These are phyloP conservation scores for Quercus wislizeni DNA, from an alignment of 306 rosid species.

Conservation along the genomic window DNA sequence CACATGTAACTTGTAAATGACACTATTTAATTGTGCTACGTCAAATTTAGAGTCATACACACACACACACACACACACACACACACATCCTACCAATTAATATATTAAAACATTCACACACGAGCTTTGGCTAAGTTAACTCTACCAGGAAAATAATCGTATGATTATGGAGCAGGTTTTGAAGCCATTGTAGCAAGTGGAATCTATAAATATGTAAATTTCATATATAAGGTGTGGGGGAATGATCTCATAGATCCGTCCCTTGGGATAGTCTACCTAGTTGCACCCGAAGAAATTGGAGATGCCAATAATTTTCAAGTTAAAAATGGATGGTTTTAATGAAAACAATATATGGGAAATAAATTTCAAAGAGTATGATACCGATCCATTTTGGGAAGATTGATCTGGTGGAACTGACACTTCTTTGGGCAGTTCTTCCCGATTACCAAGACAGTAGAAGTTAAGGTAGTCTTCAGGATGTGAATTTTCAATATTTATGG, in stretches of 20 bases:
- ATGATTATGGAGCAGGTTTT: too few relatives aligned
- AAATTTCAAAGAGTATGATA: constrained; percentile 20
- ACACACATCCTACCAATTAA: too few relatives aligned
- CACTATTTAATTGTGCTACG: too few relatives aligned
- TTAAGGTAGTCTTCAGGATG: constrained; percentile 82
- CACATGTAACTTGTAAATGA: too few relatives aligned
- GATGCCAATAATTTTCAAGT: not conserved
- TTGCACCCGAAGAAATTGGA: not conserved
- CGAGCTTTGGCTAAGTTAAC: too few relatives aligned
- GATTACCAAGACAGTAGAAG: constrained; percentile 82
- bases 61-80: too few relatives aligned
- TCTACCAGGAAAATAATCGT: too few relatives aligned
- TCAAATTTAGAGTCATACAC: too few relatives aligned
- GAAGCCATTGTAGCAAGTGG: too few relatives aligned
- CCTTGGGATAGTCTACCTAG: not conserved
- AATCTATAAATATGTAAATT: not conserved
- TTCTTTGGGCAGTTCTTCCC: constrained; percentile 44
- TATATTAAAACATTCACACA: too few relatives aligned
- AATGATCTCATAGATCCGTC: not conserved
- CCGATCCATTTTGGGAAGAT: constrained; percentile 38
- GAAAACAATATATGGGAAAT: not conserved
- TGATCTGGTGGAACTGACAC: constrained; percentile 18
- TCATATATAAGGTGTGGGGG: too few relatives aligned
- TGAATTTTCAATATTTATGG: constrained; percentile 32
- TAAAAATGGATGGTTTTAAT: not conserved